These are phyloP conservation scores for Septoria petroselini DNA, from an alignment of 2,329 filamentous ascomycete genomes.

Conservation along the genomic window DNA sequence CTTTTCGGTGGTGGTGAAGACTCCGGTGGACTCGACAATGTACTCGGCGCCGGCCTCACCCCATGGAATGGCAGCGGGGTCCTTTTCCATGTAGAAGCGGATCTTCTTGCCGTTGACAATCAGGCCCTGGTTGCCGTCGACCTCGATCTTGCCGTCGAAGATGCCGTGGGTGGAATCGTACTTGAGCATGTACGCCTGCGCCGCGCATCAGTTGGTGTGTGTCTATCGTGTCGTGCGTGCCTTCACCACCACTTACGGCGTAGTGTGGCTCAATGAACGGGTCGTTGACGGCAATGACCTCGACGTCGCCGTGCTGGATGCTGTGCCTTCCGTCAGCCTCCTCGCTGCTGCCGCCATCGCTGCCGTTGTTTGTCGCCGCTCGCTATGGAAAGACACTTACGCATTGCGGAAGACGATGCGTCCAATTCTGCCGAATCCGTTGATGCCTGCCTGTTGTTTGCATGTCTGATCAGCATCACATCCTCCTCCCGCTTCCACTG, in stretches of 20 bases:
- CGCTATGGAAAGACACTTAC: constrained; percentile 55
- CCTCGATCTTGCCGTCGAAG: constrained; percentile 88
- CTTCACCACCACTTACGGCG: constrained; percentile 69
- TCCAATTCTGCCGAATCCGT: constrained; percentile 99
- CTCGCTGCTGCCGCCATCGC: background rate
- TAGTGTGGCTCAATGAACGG: constrained; percentile 98
- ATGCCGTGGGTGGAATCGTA: constrained; percentile 96
- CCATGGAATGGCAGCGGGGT: constrained; percentile 90
- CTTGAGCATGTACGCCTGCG: constrained; percentile 97
- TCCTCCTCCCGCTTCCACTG: constrained; percentile 10
- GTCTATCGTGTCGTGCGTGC: background rate
- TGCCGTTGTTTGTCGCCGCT: background rate
- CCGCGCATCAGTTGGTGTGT: constrained; percentile 18
- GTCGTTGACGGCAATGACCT: constrained; percentile 97
- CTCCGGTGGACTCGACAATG: constrained; percentile 96
- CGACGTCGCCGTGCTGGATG: constrained; percentile 80
- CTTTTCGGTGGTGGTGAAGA: constrained; percentile 98
- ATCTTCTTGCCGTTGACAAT: constrained; percentile 91
- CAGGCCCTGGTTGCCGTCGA: constrained; percentile 69
- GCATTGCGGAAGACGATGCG: constrained; percentile 99
- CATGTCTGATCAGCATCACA: constrained; percentile 20
- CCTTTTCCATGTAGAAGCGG: constrained; percentile 92
- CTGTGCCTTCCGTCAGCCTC: constrained; percentile 41
- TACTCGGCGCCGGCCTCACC: constrained; percentile 81
- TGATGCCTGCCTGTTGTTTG: constrained; percentile 76